Base-by-base conservation (phyloP, 805 yeast species). In the Danielozyma ontarioensis region DNA sequence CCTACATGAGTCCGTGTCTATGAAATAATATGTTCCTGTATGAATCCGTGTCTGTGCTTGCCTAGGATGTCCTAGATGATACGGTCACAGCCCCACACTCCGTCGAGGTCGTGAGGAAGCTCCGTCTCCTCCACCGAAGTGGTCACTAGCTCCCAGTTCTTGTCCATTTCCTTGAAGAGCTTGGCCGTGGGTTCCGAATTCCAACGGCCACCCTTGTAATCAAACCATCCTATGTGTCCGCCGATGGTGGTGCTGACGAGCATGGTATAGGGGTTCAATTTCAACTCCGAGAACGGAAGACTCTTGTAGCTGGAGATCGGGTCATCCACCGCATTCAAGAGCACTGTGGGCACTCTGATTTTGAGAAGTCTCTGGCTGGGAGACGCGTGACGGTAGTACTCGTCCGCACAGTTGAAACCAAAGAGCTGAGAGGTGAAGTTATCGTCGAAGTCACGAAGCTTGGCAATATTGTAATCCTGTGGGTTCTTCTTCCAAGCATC, bases 381-480 rank as follows among this genome's bases (percentile, higher is more conserved):
- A 12, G 81, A 72, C 2, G 81, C 84, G 21, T 73, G 77, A 33
- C 79, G 59, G 51, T 82, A 82, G 57, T 83, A 83, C 29, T 78
- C 77, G 36, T 57, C 57, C 2, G 80, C 83, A 27, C 72, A 65
- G 35, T 75, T 73, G 53, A 80, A 76, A 1, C 88, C 88, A 42
- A 78, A 74, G 22, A 75, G 44, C 35, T 70, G 74, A 14, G 80
- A 72, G 3, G 90, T 83, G 57, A 76, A 78, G 6, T 54, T 49
- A 26, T 71, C 67, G 51, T 83, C 93, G 45, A 82, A 81, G 27
- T 80, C 80, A 16, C 58, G 55, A 13, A 80, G 59, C 12, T 60
- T 57, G 22, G 57, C 57, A 36, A 70, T 50, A 19, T 45, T 41
- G 36, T 48, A 62, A 13, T 40, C 23, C 42, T 51, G 42, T 33